These are phyloP conservation scores for Tuber umbilicatum DNA, from an alignment of 495 filamentous ascomycete genomes.

Conservation along the genomic window DNA sequence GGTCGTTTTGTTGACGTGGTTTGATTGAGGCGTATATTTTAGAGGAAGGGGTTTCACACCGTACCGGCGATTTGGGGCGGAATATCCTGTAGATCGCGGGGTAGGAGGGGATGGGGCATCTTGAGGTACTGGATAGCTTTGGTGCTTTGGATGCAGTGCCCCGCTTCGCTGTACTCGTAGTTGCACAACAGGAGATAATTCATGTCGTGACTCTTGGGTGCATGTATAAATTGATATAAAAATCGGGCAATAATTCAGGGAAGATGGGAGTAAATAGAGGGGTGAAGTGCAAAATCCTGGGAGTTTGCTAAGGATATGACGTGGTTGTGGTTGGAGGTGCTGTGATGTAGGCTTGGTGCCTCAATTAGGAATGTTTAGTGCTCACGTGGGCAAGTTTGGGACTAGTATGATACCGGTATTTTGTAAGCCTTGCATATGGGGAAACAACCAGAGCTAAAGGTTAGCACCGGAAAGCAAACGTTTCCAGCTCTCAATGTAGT, in stretches of 20 bases:
- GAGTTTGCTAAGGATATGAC: background rate
- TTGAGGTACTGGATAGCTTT: background rate
- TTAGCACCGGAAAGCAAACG: background rate
- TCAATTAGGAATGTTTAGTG: background rate
- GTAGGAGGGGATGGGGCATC: background rate
- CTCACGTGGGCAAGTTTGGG: background rate
- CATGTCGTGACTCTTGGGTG: background rate
- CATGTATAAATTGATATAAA: background rate
- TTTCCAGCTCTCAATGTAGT: background rate
- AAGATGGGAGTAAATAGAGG: background rate
- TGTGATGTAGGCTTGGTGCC: background rate
- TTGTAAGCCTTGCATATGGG: background rate
- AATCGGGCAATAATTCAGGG: background rate
- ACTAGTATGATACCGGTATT: no score
- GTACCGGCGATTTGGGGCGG: background rate
- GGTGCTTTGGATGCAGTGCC: background rate
- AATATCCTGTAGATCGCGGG: background rate
- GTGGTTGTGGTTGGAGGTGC: background rate
- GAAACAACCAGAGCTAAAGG: background rate
- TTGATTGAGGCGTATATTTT: background rate
- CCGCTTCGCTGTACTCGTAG: no score
- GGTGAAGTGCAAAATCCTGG: background rate
- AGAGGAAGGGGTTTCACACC: background rate
- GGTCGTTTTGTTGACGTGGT: conserved; percentile 1
- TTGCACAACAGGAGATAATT: no score